Conservation (phyloP, 805 yeast species). For the Pichia occidentalis region DNA sequence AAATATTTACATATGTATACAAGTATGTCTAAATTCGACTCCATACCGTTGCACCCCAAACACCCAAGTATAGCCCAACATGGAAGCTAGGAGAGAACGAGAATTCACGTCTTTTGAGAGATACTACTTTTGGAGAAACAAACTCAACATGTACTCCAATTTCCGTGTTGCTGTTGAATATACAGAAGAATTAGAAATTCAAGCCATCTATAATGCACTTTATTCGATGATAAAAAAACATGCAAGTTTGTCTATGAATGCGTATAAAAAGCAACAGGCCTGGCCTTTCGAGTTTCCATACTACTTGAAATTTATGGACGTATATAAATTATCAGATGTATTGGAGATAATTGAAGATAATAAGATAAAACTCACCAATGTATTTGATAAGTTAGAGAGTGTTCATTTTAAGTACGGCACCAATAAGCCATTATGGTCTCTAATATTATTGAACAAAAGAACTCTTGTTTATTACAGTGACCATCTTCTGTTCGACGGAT, state of each 20-base stretch:
- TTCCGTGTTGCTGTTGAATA: conserved; percentile 13
- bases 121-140: conserved; percentile 15
- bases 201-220: conserved; percentile 8
- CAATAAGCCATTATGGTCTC: conserved; percentile 17
- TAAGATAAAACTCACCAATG: background rate
- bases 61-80: background rate
- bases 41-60: background rate
- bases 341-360: conserved; percentile 10
- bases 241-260: conserved; percentile 18
- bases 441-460: conserved; percentile 13
- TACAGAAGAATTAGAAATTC: conserved; percentile 2
- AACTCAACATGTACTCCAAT: conserved; percentile 13
- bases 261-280: conserved; percentile 2
- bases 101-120: conserved; percentile 13
- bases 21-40: no score
- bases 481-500: conserved; percentile 33
- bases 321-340: conserved; percentile 12
- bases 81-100: background rate
- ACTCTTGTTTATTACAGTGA: conserved; percentile 22
- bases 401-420: conserved; percentile 10
- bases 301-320: conserved; percentile 6
- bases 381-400: conserved; percentile 10
- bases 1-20: no score
- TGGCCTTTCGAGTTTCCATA: conserved; percentile 1
- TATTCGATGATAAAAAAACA: conserved; percentile 13